Conservation (phyloP, 192 early-diverging fungal genomes). For the Phycomyces nitens region DNA sequence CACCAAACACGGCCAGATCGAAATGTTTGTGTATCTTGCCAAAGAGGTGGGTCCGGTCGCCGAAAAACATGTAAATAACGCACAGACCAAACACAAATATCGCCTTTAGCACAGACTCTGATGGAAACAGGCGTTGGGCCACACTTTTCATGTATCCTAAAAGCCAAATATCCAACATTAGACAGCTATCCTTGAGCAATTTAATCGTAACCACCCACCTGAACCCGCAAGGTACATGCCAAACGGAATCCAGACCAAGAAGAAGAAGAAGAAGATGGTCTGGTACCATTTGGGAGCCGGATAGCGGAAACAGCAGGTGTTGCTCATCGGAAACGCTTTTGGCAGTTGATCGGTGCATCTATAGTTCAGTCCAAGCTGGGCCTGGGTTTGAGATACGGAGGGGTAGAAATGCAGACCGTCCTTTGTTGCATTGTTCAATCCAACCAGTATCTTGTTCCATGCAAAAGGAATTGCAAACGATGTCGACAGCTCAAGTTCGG, state of each 20-base stretch:
- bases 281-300: constrained; percentile 45
- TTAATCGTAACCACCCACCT: not conserved
- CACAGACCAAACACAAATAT: constrained; percentile 48
- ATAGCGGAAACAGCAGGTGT: constrained; percentile 62
- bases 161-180: not conserved
- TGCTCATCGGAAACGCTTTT: constrained; percentile 42
- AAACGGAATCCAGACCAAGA: constrained; percentile 40
- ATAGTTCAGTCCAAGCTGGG: constrained; percentile 59
- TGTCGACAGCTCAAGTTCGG: constrained; percentile 13
- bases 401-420: constrained; percentile 72
- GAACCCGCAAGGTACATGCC: constrained; percentile 3
- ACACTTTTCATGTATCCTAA: not conserved
- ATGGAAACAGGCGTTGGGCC: constrained; percentile 31
- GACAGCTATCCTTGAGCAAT: not conserved
- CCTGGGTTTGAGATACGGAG: constrained; percentile 43
- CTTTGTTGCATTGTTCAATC: constrained; percentile 37
- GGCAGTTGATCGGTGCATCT: constrained; percentile 53
- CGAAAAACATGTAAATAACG: constrained; percentile 60
- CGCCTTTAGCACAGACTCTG: constrained; percentile 39
- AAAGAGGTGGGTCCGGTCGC: constrained; percentile 70
- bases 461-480: constrained; percentile 44
- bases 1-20: constrained; percentile 41
- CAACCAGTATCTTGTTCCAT: constrained; percentile 48
- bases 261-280: constrained; percentile 31
- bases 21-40: constrained; percentile 69